These are phyloP conservation scores for Macroventuria anomochaeta DNA, from an alignment of 2,329 filamentous ascomycete species.

Conservation along the genomic window DNA sequence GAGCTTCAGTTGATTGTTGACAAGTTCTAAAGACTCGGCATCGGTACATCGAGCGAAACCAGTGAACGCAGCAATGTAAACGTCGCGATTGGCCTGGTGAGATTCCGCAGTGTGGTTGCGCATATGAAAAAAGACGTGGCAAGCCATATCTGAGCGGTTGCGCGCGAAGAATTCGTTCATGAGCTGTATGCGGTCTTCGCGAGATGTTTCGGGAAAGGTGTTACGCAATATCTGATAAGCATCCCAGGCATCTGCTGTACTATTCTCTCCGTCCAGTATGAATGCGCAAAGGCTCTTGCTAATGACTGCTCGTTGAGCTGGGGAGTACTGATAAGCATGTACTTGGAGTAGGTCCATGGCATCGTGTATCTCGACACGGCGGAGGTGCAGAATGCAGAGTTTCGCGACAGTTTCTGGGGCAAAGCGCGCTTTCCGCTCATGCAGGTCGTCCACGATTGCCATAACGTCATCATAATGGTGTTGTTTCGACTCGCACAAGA, in stretches of 20 bases:
- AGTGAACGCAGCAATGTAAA: slow-evolving; percentile 79
- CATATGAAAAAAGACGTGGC: slow-evolving; percentile 91
- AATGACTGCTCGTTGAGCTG: slow-evolving; percentile 71
- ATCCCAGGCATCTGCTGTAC: slow-evolving; percentile 68
- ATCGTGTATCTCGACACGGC: slow-evolving; percentile 77
- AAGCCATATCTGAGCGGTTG: slow-evolving; percentile 81
- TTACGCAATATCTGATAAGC: slow-evolving; percentile 64
- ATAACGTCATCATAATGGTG: slow-evolving; percentile 75
- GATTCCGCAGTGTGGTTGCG: slow-evolving; percentile 71
- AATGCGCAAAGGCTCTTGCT: slow-evolving; percentile 71
- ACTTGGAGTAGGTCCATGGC: slow-evolving; percentile 82
- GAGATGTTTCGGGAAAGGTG: slow-evolving; percentile 69
- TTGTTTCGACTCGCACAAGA: slow-evolving; percentile 66
- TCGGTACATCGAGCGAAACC: slow-evolving; percentile 70
- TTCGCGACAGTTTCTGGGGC: slow-evolving; percentile 76
- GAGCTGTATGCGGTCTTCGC: slow-evolving; percentile 69
- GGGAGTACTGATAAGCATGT: slow-evolving; percentile 73
- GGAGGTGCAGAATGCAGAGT: slow-evolving; percentile 76
- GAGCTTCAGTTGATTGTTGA: slow-evolving; percentile 94
- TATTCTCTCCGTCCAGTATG: slow-evolving; percentile 70
- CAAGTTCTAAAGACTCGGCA: slow-evolving; percentile 70
- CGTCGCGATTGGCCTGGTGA: slow-evolving; percentile 72
- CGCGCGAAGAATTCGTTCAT: slow-evolving; percentile 85
- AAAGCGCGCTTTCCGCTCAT: slow-evolving; percentile 71
- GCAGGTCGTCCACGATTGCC: slow-evolving; percentile 74